Evolutionary conservation across 2,329 filamentous ascomycete species (phyloP), one percentile per base, ranked within the genome.

Genomic region (Pseudocercospora fijiensis): DNA sequence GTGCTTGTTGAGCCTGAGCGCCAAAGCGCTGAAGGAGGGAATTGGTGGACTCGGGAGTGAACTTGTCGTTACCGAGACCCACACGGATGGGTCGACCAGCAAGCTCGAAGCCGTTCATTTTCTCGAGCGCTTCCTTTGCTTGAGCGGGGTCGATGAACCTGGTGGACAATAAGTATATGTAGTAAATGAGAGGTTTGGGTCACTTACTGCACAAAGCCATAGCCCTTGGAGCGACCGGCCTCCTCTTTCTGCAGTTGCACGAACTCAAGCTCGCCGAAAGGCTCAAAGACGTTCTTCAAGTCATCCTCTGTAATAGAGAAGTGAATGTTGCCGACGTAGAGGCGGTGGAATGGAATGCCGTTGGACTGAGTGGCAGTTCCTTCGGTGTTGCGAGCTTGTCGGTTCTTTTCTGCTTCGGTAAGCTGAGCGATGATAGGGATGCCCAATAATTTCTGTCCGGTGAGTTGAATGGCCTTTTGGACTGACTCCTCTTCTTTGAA

Each of bases 21-120:
- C 92, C 90, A 83, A 96, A 96, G 80, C 92, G 92, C 82, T 96
- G 92, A 76, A 96, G 83, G 77, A 96, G 86, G 81, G 91, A 93
- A 78, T 92, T 90, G 79, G 92, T 96, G 80, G 92, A 95, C 82
- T 98, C 95, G 75, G 93, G 90, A 80, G 93, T 98, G 81, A 98
- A 98, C 87, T 98, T 98, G 90, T 99, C 95, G 83, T 97, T 99
- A 80, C 95, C 95, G 82, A 99, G 91, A 79, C 95, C 95, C 79
- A 99, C 96, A 77, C 95, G 92, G 78, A 99, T 98, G 69, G 93
- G 92, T 77, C 95, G 93, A 79, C 93, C 93, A 74, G 95, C 95
- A 72, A 99, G 88, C 80, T 98, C 95, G 81, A 98, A 99, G 69
- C 94, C 93, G 80, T 99, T 99, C 94, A 99, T 97, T 81, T 97